Percentiles rank a stretch among this genome's conserved stretches.
These are phyloP conservation scores for Talaromyces sp. DNA, from an alignment of 2,329 filamentous ascomycete species.

Conservation along the genomic window DNA sequence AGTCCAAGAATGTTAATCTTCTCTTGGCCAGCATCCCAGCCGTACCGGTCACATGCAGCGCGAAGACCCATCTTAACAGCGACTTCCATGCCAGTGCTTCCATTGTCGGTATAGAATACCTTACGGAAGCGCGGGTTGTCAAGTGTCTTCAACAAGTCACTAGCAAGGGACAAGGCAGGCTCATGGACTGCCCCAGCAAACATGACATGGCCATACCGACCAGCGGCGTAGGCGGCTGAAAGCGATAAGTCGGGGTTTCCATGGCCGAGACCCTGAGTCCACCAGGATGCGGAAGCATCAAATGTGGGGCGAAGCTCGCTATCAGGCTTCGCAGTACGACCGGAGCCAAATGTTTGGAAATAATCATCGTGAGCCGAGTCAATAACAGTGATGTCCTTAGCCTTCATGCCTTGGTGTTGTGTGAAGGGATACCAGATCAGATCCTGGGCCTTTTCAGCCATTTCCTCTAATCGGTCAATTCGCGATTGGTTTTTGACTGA, in stretches of 20 bases:
- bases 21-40: slow-evolving; percentile 61
- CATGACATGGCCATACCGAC: slow-evolving; percentile 86
- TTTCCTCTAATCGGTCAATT: slow-evolving; percentile 61
- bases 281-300: slow-evolving; percentile 86
- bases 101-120: slow-evolving; percentile 83
- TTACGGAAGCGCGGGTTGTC: slow-evolving; percentile 67
- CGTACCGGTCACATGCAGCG: slow-evolving; percentile 67
- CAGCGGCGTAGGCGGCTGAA: slow-evolving; percentile 77
- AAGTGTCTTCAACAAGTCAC: slow-evolving; percentile 62
- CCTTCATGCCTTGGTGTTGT: slow-evolving; percentile 68
- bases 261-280: slow-evolving; percentile 86
- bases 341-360: slow-evolving; percentile 65
- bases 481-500: slow-evolving; percentile 58
- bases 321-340: slow-evolving; percentile 18
- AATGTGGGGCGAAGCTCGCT: slow-evolving; percentile 66
- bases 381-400: slow-evolving; percentile 69
- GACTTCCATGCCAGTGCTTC: slow-evolving; percentile 81
- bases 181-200: slow-evolving; percentile 80
- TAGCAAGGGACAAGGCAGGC: slow-evolving; percentile 71
- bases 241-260: slow-evolving; percentile 72
- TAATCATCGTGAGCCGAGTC: slow-evolving; percentile 80
- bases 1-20: slow-evolving; percentile 71
- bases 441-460: slow-evolving; percentile 63
- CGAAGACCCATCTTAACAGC: slow-evolving; percentile 83
- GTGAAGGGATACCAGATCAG: slow-evolving; percentile 87